These are phyloP conservation scores for Penicillium antarcticum DNA, from an alignment of 495 filamentous ascomycete genomes.

Conservation along the genomic window DNA sequence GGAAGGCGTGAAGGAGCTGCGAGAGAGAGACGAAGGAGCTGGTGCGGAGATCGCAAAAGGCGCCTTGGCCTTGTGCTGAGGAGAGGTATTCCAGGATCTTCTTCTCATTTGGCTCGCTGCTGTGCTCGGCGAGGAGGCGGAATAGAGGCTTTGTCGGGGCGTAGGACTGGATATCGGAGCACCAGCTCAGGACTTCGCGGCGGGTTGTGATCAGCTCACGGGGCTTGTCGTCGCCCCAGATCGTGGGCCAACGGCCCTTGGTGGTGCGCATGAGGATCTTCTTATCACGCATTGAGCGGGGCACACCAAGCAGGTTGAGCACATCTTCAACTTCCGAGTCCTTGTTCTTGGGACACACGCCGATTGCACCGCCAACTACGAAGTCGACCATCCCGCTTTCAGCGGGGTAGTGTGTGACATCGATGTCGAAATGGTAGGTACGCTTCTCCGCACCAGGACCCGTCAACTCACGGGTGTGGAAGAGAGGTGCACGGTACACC, in stretches of 20 bases:
- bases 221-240: constrained; percentile 91
- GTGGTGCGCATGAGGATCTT: constrained; percentile 72
- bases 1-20: constrained; percentile 89
- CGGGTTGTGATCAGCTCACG: constrained; percentile 83
- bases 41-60: constrained; percentile 93
- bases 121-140: constrained; percentile 82
- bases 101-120: constrained; percentile 74
- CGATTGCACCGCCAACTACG: constrained; percentile 94
- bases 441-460: constrained; percentile 90
- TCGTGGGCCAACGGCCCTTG: constrained; percentile 89
- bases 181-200: constrained; percentile 90
- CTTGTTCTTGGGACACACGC: constrained; percentile 85
- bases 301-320: constrained; percentile 74
- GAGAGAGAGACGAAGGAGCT: constrained; percentile 77
- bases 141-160: constrained; percentile 86
- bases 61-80: constrained; percentile 86
- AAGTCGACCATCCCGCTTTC: constrained; percentile 84
- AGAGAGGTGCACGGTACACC: constrained; percentile 81
- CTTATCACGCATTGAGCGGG: constrained; percentile 74
- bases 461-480: constrained; percentile 81
- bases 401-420: constrained; percentile 91
- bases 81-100: constrained; percentile 82
- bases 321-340: constrained; percentile 74
- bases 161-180: constrained; percentile 87
- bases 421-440: constrained; percentile 95